Evolutionary conservation across 2,329 filamentous ascomycete genomes (phyloP).

Genomic region (Pestalotiopsis sp.): DNA sequence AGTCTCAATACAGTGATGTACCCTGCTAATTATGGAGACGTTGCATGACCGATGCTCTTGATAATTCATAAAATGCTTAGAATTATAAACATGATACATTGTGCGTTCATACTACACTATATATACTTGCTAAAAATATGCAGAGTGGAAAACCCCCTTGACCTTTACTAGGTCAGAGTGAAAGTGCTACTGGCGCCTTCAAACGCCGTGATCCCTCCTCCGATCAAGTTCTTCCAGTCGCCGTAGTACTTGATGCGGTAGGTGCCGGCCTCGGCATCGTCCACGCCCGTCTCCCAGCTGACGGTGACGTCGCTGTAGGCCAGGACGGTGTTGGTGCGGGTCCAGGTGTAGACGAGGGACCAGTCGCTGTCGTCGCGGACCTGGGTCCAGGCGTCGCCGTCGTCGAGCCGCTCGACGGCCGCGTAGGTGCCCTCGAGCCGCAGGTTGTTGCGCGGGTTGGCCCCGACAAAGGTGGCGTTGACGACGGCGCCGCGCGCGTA

Average conservation of each 20-base stretch:
- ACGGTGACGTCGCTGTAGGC: constrained; percentile 80
- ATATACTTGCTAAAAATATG: not conserved
- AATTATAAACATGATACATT: not conserved
- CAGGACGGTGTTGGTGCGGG: constrained; percentile 67
- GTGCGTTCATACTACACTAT: not conserved
- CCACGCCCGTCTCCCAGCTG: constrained; percentile 73
- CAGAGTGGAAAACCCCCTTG: not conserved
- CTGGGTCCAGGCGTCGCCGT: constrained; percentile 60
- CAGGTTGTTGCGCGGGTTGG: constrained; percentile 89
- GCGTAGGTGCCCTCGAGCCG: constrained; percentile 77
- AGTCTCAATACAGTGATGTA: not conserved
- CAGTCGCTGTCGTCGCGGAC: constrained; percentile 80
- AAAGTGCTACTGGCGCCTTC: constrained; percentile 67
- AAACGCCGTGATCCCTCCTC: constrained; percentile 66
- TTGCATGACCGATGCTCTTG: too few species aligned
- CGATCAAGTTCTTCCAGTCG: constrained; percentile 70
- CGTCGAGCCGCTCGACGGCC: constrained; percentile 66
- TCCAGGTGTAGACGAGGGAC: constrained; percentile 82
- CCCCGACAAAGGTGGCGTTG: constrained; percentile 75
- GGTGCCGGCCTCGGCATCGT: constrained; percentile 60
- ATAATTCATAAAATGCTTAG: too few species aligned
- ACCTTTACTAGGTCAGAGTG: constrained; percentile 32
- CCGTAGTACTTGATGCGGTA: constrained; percentile 87
- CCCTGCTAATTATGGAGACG: too few species aligned
- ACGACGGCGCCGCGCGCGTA: constrained; percentile 67